Conservation (phyloP, 495 filamentous ascomycete species). For the Xylaria bambusicola region DNA sequence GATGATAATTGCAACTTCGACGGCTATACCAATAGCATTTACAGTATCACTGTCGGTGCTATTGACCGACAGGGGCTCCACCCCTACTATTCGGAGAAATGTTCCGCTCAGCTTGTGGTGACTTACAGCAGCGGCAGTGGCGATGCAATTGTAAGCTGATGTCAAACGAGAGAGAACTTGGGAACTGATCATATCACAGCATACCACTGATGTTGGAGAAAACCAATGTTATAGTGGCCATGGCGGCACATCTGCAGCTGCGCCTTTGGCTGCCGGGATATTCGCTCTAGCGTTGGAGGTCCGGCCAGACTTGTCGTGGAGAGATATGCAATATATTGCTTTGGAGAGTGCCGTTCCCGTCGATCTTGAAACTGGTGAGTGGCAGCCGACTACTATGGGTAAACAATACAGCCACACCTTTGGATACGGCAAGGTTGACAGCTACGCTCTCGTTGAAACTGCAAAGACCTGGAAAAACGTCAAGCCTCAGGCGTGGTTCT, state of each 20-base stretch:
- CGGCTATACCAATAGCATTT: slow-evolving; percentile 98
- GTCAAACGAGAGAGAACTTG: neutral
- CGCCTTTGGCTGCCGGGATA: slow-evolving; percentile 86
- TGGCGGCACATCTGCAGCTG: slow-evolving; percentile 96
- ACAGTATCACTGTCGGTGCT: slow-evolving; percentile 94
- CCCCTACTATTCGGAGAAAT: slow-evolving; percentile 92
- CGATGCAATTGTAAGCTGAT: slow-evolving; percentile 69
- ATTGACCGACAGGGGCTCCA: slow-evolving; percentile 84
- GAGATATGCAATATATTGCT: slow-evolving; percentile 91
- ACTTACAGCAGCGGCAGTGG: slow-evolving; percentile 91
- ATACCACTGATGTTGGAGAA: slow-evolving; percentile 91
- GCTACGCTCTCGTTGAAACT: slow-evolving; percentile 79
- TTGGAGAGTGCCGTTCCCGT: slow-evolving; percentile 83
- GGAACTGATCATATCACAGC: slow-evolving; percentile 42
- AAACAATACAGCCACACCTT: slow-evolving; percentile 89
- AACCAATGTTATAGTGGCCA: slow-evolving; percentile 76
- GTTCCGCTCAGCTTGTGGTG: slow-evolving; percentile 91
- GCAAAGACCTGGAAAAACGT: slow-evolving; percentile 84
- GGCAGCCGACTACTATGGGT: slow-evolving; percentile 77
- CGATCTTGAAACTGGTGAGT: slow-evolving; percentile 68
- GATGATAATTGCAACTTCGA: slow-evolving; percentile 99
- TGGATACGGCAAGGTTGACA: slow-evolving; percentile 93
- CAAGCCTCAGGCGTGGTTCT: slow-evolving; percentile 97
- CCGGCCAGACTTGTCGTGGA: slow-evolving; percentile 87
- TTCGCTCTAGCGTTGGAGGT: slow-evolving; percentile 88